Conservation (phyloP, 208 protist species). For the Blechomonas ayalai region DNA sequence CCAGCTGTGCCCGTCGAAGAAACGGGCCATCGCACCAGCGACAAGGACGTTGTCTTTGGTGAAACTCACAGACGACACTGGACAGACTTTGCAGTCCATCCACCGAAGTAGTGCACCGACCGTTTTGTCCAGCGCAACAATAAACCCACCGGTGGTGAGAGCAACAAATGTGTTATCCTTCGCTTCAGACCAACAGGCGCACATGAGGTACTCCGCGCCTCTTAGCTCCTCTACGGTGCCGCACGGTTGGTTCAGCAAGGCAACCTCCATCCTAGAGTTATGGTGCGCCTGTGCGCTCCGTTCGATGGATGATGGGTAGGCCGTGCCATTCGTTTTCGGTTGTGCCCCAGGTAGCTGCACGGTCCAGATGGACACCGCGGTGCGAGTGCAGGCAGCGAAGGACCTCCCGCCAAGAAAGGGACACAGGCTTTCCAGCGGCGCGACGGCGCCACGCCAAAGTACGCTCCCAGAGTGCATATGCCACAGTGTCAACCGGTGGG, state of each 20-base stretch:
- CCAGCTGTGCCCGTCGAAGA: constrained; percentile 56
- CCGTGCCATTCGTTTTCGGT: no score
- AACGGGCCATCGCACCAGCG: constrained; percentile 41
- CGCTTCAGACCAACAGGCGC: constrained; percentile 8
- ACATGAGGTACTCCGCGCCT: constrained; percentile 46
- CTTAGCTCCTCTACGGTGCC: constrained; percentile 48
- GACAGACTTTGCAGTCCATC: constrained; percentile 84
- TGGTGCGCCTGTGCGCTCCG: background rate
- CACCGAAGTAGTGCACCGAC: constrained; percentile 63
- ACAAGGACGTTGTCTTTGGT: constrained; percentile 36
- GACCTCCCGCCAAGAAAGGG: constrained; percentile 23
- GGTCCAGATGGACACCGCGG: constrained; percentile 19
- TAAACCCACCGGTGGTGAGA: constrained; percentile 47
- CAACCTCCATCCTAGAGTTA: constrained; percentile 5
- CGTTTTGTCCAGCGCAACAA: constrained; percentile 53
- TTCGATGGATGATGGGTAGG: no score
- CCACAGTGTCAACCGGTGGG: constrained; percentile 60
- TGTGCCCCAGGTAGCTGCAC: no score
- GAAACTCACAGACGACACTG: constrained; percentile 21
- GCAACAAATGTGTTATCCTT: constrained; percentile 22
- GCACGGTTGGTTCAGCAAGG: constrained; percentile 53
- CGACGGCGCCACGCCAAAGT: constrained; percentile 69
- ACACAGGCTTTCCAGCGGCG: constrained; percentile 40
- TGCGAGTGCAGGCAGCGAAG: constrained; percentile 45
- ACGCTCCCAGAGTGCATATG: constrained; percentile 19